Evolutionary conservation across 73 alveolate species (phyloP).

Genomic region (Paramecium bursaria): DNA sequence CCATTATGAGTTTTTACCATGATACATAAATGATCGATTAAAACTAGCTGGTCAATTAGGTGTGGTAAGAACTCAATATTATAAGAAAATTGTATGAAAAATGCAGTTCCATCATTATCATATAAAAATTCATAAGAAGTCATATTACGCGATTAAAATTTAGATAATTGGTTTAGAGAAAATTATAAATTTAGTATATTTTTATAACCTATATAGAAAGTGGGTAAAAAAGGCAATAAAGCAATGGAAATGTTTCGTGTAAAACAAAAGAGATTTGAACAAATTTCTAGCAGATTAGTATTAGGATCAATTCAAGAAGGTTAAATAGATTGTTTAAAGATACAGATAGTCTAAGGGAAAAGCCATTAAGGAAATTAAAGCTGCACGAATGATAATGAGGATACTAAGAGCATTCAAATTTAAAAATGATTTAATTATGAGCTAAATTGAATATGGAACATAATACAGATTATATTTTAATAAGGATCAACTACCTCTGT

Average conservation of each 20-base stretch:
- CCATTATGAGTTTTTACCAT: background rate
- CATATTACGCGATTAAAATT: background rate
- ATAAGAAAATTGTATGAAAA: slow-evolving; percentile 31
- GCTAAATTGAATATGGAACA: background rate
- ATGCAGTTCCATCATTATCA: slow-evolving; percentile 5
- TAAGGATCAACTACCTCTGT: slow-evolving; percentile 3
- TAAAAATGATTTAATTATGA: background rate
- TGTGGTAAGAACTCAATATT: slow-evolving; percentile 10
- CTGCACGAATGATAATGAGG: slow-evolving; percentile 4
- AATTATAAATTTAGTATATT: slow-evolving; percentile 6
- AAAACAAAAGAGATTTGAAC: slow-evolving; percentile 21
- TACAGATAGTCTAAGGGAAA: slow-evolving; percentile 42
- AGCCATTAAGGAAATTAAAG: slow-evolving; percentile 25
- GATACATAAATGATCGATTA: slow-evolving; percentile 8
- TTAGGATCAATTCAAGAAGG: background rate
- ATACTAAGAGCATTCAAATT: background rate
- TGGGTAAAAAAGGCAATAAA: slow-evolving; percentile 10
- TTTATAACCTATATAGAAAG: background rate
- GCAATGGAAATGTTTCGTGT: slow-evolving; percentile 3
- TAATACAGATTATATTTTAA: background rate
- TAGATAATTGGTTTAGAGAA: background rate
- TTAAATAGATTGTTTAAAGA: background rate
- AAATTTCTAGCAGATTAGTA: background rate
- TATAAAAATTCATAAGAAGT: slow-evolving; percentile 1
- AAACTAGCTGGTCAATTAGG: background rate